These are phyloP conservation scores for Micractinium conductrix DNA, from an alignment of 139 green algal genomes.

Conservation along the genomic window DNA sequence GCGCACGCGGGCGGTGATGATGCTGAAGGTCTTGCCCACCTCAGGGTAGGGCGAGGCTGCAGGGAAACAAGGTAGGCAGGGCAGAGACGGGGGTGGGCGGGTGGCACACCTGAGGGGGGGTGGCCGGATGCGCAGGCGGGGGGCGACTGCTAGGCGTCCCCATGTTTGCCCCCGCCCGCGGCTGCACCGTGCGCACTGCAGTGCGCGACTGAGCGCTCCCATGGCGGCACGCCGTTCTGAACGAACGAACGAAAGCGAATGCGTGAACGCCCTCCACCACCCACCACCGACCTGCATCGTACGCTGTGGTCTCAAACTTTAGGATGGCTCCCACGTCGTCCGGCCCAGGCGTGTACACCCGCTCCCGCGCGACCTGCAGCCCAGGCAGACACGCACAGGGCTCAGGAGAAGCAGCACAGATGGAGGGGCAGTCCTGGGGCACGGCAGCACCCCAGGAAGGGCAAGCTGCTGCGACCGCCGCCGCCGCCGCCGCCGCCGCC, in stretches of 20 bases:
- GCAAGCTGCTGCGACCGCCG: no score
- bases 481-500: no score
- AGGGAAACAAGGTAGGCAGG: not conserved
- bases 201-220: no score
- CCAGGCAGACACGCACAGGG: no score
- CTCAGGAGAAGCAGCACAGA: no score
- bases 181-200: conserved; percentile 37
- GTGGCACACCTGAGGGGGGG: not conserved
- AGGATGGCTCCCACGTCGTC: conserved; percentile 93
- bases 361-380: conserved; percentile 62
- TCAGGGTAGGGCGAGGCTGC: conserved; percentile 33
- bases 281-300: conserved; percentile 20
- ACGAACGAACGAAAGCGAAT: no score
- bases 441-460: no score
- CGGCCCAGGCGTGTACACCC: conserved; percentile 77
- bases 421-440: no score
- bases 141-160: not conserved
- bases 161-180: not conserved
- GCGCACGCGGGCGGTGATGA: conserved; percentile 82
- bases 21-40: conserved; percentile 54
- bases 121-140: not conserved
- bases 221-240: no score
- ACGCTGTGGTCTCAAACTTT: conserved; percentile 81
- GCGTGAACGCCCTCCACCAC: no score
- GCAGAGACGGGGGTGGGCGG: not conserved